These are phyloP conservation scores for Trichosporon asahii DNA, from an alignment of 1,284 basidiomycete genomes.

Conservation along the genomic window DNA sequence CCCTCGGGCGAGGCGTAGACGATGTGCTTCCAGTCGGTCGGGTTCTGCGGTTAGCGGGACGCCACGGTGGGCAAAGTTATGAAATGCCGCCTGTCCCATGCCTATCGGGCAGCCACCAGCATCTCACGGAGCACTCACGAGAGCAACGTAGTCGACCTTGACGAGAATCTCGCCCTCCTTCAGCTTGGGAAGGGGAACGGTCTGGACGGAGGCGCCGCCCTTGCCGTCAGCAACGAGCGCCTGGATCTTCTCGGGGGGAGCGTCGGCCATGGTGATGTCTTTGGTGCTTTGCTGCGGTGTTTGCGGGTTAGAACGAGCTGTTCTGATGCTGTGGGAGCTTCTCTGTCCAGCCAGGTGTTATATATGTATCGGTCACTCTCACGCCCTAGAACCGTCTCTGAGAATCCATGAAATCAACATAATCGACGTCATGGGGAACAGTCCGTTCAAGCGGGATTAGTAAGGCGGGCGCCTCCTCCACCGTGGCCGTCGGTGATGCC, in stretches of 20 bases:
- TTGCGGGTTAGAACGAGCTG: not conserved
- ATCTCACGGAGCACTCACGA: constrained; percentile 24
- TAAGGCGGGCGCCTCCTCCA: not conserved
- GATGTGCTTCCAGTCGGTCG: constrained; percentile 48
- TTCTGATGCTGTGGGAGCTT: not conserved
- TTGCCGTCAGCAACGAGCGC: constrained; percentile 30
- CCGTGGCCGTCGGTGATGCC: not conserved
- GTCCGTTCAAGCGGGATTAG: not conserved
- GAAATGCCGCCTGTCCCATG: not conserved
- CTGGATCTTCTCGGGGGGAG: constrained; percentile 29
- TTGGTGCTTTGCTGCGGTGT: not conserved
- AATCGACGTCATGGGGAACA: not conserved
- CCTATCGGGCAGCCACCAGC: not conserved
- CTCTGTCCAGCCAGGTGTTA: not conserved
- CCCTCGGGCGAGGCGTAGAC: constrained; percentile 12
- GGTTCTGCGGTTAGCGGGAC: constrained; percentile 31
- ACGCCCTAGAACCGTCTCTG: not conserved
- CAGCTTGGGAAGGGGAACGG: constrained; percentile 37
- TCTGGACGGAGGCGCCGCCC: constrained; percentile 25
- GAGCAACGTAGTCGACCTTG: constrained; percentile 45
- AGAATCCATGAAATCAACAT: not conserved
- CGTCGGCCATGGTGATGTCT: not conserved
- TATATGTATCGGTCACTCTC: not conserved
- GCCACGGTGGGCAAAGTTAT: not conserved
- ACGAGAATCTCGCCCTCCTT: constrained; percentile 45